Conservation (phyloP, 192 early-diverging fungal genomes). For the Backusella mclennaniae region DNA sequence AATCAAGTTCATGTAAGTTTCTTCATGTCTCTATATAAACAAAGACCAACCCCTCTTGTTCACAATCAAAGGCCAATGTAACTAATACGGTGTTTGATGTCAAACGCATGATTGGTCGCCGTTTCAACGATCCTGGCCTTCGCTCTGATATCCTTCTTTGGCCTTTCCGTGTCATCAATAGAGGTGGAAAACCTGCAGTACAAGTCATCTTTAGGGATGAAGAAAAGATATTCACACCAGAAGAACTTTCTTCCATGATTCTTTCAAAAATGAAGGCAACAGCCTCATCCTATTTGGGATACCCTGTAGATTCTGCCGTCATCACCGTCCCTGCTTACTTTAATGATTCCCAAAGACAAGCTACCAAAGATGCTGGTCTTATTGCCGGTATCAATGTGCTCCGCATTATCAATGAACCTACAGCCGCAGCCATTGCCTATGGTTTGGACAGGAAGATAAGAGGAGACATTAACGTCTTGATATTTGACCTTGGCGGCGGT, state of each 20-base stretch:
- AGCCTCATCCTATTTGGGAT: conserved; percentile 78
- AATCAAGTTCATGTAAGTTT: conserved; percentile 70
- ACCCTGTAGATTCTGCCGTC: conserved; percentile 78
- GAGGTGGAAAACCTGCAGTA: conserved; percentile 74
- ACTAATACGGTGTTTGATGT: conserved; percentile 87
- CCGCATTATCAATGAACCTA: conserved; percentile 95
- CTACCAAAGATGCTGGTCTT: conserved; percentile 86
- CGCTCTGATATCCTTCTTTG: conserved; percentile 88
- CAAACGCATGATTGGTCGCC: conserved; percentile 87
- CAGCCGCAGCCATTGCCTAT: conserved; percentile 98
- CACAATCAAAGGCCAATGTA: conserved; percentile 52
- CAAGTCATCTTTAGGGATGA: conserved; percentile 77
- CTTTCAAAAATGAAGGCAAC: conserved; percentile 88
- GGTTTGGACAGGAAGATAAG: conserved; percentile 85
- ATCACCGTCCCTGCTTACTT: conserved; percentile 93
- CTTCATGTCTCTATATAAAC: too few relatives aligned
- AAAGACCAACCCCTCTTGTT: too few relatives aligned
- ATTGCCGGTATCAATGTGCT: conserved; percentile 81
- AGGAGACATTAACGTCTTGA: conserved; percentile 87
- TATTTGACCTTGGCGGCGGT: conserved; percentile 97
- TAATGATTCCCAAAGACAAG: conserved; percentile 89
- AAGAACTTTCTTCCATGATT: conserved; percentile 97
- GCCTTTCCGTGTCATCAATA: conserved; percentile 80
- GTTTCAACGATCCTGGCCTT: conserved; percentile 79
- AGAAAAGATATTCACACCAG: conserved; percentile 78